phyloP scores from a whole-genome alignment of 371 early-diverging fungal species.

The Lichtheimia ornata region DNA sequence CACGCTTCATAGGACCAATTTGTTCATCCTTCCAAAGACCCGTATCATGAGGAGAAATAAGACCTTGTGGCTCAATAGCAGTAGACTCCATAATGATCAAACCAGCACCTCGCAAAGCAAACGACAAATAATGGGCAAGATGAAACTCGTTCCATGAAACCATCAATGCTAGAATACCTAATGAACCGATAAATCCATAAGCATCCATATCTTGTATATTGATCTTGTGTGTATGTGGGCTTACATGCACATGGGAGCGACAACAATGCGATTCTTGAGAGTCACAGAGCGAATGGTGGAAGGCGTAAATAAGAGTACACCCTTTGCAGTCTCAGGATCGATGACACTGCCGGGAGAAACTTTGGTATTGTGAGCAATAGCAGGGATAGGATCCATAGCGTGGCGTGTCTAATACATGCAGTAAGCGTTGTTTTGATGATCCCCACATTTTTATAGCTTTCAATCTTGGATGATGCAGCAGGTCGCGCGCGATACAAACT shows the following conservation, averaged over 20 bases:
- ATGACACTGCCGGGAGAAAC: slow-evolving; percentile 15
- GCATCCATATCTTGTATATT: no score
- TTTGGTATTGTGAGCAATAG: slow-evolving; percentile 13
- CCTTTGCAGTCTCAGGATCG: slow-evolving; percentile 11
- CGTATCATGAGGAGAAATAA: slow-evolving; percentile 74
- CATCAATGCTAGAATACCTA: slow-evolving; percentile 22
- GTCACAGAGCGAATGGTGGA: slow-evolving; percentile 56
- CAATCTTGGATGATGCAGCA: no score
- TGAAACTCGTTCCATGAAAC: slow-evolving; percentile 24
- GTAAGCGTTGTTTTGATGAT: no score
- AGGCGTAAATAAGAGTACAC: slow-evolving; percentile 62
- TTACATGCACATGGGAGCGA: slow-evolving; percentile 78
- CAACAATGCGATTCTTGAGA: slow-evolving; percentile 74
- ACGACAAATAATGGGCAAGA: slow-evolving; percentile 69
- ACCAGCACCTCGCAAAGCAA: slow-evolving; percentile 76
- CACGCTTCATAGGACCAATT: slow-evolving; percentile 56
- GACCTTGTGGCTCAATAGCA: slow-evolving; percentile 72
- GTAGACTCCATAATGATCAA: slow-evolving; percentile 81
- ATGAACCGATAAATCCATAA: no score
- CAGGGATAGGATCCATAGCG: slow-evolving; percentile 3
- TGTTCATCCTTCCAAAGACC: slow-evolving; percentile 86
- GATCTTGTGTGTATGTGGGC: background rate
- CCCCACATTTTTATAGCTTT: no score
- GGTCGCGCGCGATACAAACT: no score
- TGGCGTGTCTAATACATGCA: no score